Evolutionary conservation across 2,329 filamentous ascomycete genomes (phyloP).

Genomic region (Trichoderma endophyticum): DNA sequence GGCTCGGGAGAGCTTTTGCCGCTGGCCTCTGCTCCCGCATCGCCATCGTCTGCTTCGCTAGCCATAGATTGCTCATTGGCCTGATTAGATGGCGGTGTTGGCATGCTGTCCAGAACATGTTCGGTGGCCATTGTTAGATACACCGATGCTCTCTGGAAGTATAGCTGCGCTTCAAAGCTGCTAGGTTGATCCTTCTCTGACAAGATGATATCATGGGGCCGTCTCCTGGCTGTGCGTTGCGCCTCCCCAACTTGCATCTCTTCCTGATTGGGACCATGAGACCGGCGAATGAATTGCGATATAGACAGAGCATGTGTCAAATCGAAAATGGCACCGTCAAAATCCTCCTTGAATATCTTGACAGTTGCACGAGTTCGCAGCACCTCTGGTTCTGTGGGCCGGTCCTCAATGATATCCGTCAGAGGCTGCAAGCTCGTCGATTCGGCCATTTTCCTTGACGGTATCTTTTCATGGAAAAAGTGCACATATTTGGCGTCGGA

Average conservation of each 20-base stretch:
- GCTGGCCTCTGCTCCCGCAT: slow-evolving; percentile 16
- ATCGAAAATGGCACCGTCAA: slow-evolving; percentile 65
- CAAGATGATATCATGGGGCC: slow-evolving; percentile 35
- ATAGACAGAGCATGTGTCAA: slow-evolving; percentile 63
- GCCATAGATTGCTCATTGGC: neutral
- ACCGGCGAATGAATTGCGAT: slow-evolving; percentile 48
- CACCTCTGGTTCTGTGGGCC: slow-evolving; percentile 62
- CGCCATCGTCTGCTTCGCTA: neutral
- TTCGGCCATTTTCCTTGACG: slow-evolving; percentile 68
- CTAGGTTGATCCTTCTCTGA: slow-evolving; percentile 59
- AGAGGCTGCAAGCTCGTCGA: slow-evolving; percentile 66
- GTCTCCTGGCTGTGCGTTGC: slow-evolving; percentile 23
- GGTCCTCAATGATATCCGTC: slow-evolving; percentile 62
- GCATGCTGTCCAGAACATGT: slow-evolving; percentile 56
- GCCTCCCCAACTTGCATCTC: slow-evolving; percentile 45
- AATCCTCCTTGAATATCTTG: slow-evolving; percentile 72
- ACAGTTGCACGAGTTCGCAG: slow-evolving; percentile 72
- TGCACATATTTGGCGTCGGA: slow-evolving; percentile 82
- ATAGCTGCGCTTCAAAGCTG: slow-evolving; percentile 69
- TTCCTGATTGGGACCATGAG: slow-evolving; percentile 49
- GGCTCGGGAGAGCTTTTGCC: neutral
- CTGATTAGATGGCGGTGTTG: slow-evolving; percentile 11
- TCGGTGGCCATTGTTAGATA: slow-evolving; percentile 70
- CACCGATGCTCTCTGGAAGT: slow-evolving; percentile 72
- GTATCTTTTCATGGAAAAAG: slow-evolving; percentile 89